phyloP scores from a whole-genome alignment of 2,329 filamentous ascomycete species.

The Talaromyces atroroseus region DNA sequence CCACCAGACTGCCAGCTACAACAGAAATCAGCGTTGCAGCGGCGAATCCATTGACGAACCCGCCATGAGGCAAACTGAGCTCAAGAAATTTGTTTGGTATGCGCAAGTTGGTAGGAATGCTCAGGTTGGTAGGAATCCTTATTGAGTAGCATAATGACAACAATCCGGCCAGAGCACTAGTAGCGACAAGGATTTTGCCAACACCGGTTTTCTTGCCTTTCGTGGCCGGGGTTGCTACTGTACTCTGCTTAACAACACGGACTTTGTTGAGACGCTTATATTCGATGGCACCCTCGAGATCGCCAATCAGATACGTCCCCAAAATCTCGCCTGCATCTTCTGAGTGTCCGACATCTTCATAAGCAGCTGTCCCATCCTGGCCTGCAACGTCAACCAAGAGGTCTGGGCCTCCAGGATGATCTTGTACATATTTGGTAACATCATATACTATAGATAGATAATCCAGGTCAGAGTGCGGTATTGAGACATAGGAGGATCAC shows the following conservation, averaged over 20 bases:
- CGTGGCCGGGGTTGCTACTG: too few relatives aligned
- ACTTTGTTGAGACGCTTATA: conserved; percentile 17
- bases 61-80: too few relatives aligned
- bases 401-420: conserved; percentile 50
- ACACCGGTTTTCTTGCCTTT: background rate
- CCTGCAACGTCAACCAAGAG: conserved; percentile 38
- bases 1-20: background rate
- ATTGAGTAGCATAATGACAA: too few relatives aligned
- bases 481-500: background rate
- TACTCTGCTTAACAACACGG: too few relatives aligned
- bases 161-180: too few relatives aligned
- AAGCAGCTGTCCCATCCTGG: conserved; percentile 38
- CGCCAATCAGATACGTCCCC: conserved; percentile 31
- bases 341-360: conserved; percentile 43
- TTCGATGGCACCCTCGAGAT: conserved; percentile 15
- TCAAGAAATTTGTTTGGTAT: too few relatives aligned
- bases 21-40: background rate
- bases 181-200: background rate
- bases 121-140: too few relatives aligned
- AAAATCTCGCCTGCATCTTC: conserved; percentile 43
- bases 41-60: background rate
- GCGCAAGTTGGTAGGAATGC: too few relatives aligned
- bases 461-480: background rate
- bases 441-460: conserved; percentile 48
- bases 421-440: conserved; percentile 52